Conservation (phyloP, 257 asterid genomes). For the Scutellaria baicalensis region DNA sequence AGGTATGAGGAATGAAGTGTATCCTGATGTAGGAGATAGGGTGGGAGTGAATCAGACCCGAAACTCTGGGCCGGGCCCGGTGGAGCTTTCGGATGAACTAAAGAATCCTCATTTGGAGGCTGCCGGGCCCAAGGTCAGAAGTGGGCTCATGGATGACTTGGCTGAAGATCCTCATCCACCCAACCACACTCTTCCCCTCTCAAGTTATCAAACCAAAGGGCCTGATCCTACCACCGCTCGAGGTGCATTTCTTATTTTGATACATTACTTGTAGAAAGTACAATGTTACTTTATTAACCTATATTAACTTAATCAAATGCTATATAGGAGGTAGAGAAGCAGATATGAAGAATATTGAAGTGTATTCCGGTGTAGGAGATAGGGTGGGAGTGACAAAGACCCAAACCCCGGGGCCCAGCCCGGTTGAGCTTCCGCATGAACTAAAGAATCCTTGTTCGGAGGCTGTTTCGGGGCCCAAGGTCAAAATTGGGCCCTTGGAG, state of each 20-base stretch:
- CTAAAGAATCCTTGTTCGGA: too few species aligned
- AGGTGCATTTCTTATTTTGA: constrained; percentile 18
- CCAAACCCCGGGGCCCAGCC: too few species aligned
- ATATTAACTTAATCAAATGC: too few species aligned
- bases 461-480: not conserved
- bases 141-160: constrained; percentile 13
- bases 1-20: not conserved
- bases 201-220: constrained; percentile 51
- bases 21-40: not conserved
- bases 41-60: not conserved
- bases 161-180: constrained; percentile 43
- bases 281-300: too few species aligned
- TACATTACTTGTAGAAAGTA: too few species aligned
- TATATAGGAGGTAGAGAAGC: constrained; percentile 40
- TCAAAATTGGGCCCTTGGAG: constrained; percentile 4
- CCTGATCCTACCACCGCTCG: constrained; percentile 47
- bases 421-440: too few species aligned
- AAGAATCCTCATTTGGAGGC: too few species aligned
- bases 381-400: not conserved
- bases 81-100: too few species aligned
- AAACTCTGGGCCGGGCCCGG: too few species aligned
- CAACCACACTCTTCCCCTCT: not conserved
- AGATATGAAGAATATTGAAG: not conserved
- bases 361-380: not conserved
- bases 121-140: constrained; percentile 1